Evolutionary conservation across 139 green algal genomes (phyloP), one percentile per base, ranked within the genome.

Genomic region (Edaphochlamys debaryana): DNA sequence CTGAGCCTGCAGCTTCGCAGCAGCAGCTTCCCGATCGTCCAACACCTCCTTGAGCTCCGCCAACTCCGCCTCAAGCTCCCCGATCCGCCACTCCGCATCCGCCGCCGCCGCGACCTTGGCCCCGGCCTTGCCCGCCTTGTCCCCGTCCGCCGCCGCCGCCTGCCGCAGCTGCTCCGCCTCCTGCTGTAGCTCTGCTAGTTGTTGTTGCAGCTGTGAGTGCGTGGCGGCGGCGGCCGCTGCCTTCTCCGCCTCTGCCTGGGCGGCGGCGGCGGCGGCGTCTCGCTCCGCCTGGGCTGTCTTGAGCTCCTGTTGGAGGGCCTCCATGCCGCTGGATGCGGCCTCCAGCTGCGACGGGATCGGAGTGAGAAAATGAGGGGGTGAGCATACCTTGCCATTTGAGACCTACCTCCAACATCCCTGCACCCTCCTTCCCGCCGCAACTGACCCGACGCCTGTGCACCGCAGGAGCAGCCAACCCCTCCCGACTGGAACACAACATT

Each of bases 301-400:
- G 3, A 74, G 42, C 27, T 82, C 62, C 9, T 29, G 4, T 22
- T 66, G 76, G 17, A 82, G 64, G 5, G 63, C 76, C 62, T 82
- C 76, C 60, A 82, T n/a, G 9, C 27, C n/a, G 23, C 19, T n/a
- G 42, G 63, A 73, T 1, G 76, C 62, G 0, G 73, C 76, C 41
- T 82, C 62, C n/a, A 82, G 27, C 76, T 81, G 60, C 48, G 45
- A 54, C 45, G 45, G 45, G 45, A n/a, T n/a, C n/a, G n/a, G n/a
- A n/a, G n/a, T n/a, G n/a, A n/a, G n/a, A n/a, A n/a, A n/a, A n/a
- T n/a, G n/a, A n/a, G n/a, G n/a, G n/a, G n/a, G n/a, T n/a, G n/a
- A n/a, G n/a, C n/a, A n/a, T n/a, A n/a, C n/a, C n/a, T n/a, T n/a
- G n/a, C n/a, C n/a, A n/a, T n/a, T n/a, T n/a, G n/a, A n/a, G n/a